Percentiles rank a stretch among this genome's conserved stretches.
Conservation (phyloP, 225 moss, liverwort and hornwort genomes). For the Physcomitrellopsis africana region DNA sequence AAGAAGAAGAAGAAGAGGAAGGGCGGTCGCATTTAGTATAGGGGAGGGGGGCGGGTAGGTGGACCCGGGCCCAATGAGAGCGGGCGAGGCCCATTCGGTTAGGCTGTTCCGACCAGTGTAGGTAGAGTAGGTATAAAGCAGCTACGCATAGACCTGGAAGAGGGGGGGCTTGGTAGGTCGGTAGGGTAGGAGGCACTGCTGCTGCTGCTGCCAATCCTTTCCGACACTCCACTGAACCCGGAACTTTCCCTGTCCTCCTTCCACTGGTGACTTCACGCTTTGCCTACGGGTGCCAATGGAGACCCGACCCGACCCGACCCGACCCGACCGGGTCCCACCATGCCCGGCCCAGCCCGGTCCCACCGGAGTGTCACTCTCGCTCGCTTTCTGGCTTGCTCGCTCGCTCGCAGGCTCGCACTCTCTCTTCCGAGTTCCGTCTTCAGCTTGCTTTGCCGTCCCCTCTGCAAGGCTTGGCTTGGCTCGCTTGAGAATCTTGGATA, state of each 20-base stretch:
- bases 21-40: too few species aligned
- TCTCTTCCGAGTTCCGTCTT: background rate
- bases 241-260: background rate
- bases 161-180: background rate
- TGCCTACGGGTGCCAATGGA: conserved; percentile 10
- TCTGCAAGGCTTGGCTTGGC: background rate
- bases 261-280: conserved; percentile 27
- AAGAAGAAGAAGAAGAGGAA: background rate
- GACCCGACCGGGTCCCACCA: conserved; percentile 3
- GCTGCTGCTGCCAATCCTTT: conserved; percentile 19
- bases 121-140: conserved; percentile 42
- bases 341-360: background rate
- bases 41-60: background rate
- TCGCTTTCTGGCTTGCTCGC: background rate
- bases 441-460: conserved; percentile 20
- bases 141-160: background rate
- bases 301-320: conserved; percentile 5
- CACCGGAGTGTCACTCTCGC: conserved; percentile 16
- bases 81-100: conserved; percentile 14
- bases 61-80: conserved; percentile 14
- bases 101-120: conserved; percentile 56
- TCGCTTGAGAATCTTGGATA: too few species aligned
- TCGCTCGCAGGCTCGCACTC: too few species aligned
- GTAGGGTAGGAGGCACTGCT: conserved; percentile 6
- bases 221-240: conserved; percentile 41